phyloP scores from a whole-genome alignment of 495 filamentous ascomycete species.

The Darksidea phi region DNA sequence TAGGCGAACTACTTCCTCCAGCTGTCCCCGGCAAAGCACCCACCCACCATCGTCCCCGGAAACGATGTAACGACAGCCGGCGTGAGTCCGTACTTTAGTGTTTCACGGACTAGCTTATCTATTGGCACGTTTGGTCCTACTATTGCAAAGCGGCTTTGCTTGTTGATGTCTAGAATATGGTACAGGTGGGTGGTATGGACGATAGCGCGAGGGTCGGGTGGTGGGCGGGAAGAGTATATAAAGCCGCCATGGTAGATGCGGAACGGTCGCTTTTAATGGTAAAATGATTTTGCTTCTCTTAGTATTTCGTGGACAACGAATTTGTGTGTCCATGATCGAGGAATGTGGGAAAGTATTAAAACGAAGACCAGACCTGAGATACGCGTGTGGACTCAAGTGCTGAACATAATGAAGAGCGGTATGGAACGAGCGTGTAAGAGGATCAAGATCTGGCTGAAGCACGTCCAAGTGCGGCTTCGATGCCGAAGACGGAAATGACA shows the following conservation, averaged over 20 bases:
- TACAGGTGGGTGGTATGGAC: constrained; percentile 44
- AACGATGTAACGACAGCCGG: constrained; percentile 57
- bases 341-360: neutral
- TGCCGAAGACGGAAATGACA: too few relatives aligned
- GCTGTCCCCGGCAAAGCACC: constrained; percentile 57
- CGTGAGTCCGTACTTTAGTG: constrained; percentile 46
- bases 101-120: constrained; percentile 50
- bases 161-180: constrained; percentile 56
- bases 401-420: too few relatives aligned
- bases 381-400: too few relatives aligned
- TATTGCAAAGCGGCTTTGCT: constrained; percentile 41
- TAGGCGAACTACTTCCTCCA: constrained; percentile 57
- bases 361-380: too few relatives aligned
- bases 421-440: too few relatives aligned
- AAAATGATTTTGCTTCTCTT: constrained; percentile 3
- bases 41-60: constrained; percentile 58
- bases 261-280: constrained; percentile 7
- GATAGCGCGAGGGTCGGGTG: neutral
- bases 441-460: too few relatives aligned
- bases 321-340: constrained; percentile 9
- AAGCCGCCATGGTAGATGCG: constrained; percentile 30
- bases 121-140: constrained; percentile 59
- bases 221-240: constrained; percentile 2
- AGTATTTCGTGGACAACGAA: constrained; percentile 18
- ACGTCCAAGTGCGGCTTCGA: too few relatives aligned